phyloP scores from a whole-genome alignment of 208 protist genomes.

The Trypanosoma mega region DNA sequence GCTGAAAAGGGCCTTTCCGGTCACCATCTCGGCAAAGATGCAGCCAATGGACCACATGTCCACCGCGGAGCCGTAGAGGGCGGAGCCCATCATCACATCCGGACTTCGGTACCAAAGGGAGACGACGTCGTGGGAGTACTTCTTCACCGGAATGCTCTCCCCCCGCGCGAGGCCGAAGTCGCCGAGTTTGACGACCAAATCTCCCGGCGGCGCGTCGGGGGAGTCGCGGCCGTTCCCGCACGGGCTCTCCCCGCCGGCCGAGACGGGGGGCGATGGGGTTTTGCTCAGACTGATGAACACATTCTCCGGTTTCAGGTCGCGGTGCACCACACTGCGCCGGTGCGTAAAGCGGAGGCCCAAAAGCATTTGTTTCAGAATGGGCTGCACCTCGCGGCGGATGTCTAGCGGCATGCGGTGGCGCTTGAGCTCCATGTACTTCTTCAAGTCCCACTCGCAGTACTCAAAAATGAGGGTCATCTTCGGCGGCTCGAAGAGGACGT shows the following conservation, averaged over 20 bases:
- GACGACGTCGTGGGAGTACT: conserved; percentile 91
- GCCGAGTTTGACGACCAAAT: conserved; percentile 75
- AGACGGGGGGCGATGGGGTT: not conserved
- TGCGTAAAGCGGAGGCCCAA: conserved; percentile 77
- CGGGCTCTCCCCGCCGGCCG: too few relatives aligned
- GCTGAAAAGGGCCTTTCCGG: conserved; percentile 79
- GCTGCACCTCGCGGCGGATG: conserved; percentile 46
- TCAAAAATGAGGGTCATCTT: conserved; percentile 98
- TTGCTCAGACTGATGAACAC: conserved; percentile 72
- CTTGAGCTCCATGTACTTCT: conserved; percentile 92
- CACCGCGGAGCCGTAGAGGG: conserved; percentile 79
- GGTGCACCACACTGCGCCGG: conserved; percentile 76
- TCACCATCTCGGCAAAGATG: conserved; percentile 94
- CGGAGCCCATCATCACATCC: conserved; percentile 88
- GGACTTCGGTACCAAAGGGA: conserved; percentile 95
- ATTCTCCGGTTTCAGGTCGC: conserved; percentile 92
- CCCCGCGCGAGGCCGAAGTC: conserved; percentile 89
- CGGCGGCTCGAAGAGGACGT: conserved; percentile 96
- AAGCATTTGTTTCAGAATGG: conserved; percentile 82
- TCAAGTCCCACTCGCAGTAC: conserved; percentile 96
- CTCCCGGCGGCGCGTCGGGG: too few relatives aligned
- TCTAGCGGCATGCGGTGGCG: conserved; percentile 31
- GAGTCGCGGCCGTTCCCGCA: too few relatives aligned
- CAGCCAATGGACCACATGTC: conserved; percentile 94
- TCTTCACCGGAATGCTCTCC: conserved; percentile 91